phyloP scores from a whole-genome alignment of 1,139 yeast species.

The Candida frijolesensis region DNA sequence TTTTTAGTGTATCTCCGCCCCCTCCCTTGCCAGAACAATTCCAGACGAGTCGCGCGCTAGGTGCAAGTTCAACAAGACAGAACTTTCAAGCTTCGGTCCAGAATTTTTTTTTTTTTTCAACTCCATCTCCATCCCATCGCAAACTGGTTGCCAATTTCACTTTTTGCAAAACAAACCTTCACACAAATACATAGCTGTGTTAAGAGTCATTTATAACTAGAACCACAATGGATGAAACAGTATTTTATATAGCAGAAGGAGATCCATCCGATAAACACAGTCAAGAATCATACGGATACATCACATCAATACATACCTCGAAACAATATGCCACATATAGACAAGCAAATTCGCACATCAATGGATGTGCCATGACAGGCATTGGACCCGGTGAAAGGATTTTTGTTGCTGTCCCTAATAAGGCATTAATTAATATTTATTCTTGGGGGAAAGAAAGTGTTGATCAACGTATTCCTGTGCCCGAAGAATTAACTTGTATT shows the following conservation, averaged over 20 bases:
- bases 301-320: constrained; percentile 53
- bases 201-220: background rate
- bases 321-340: constrained; percentile 54
- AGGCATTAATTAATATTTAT: constrained; percentile 77
- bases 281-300: constrained; percentile 50
- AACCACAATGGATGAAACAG: constrained; percentile 57
- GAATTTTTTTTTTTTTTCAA: background rate
- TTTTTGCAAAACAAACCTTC: background rate
- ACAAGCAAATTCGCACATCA: constrained; percentile 51
- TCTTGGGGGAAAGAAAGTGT: constrained; percentile 77
- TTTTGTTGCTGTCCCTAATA: constrained; percentile 64
- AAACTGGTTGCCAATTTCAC: background rate
- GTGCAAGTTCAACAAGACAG: background rate
- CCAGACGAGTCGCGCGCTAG: background rate
- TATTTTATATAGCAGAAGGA: constrained; percentile 57
- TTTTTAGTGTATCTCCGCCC: background rate
- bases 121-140: constrained; percentile 11
- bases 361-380: constrained; percentile 51
- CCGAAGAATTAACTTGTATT: constrained; percentile 66
- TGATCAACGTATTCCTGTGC: constrained; percentile 82
- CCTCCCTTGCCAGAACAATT: background rate
- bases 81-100: background rate
- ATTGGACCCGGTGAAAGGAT: constrained; percentile 47
- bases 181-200: background rate
- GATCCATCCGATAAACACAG: constrained; percentile 48